A percentile compares a stretch with the other conserved stretches of the same genome.
These are phyloP conservation scores for Linnemannia hyalina DNA, from an alignment of 192 early-diverging fungal species.

Conservation along the genomic window DNA sequence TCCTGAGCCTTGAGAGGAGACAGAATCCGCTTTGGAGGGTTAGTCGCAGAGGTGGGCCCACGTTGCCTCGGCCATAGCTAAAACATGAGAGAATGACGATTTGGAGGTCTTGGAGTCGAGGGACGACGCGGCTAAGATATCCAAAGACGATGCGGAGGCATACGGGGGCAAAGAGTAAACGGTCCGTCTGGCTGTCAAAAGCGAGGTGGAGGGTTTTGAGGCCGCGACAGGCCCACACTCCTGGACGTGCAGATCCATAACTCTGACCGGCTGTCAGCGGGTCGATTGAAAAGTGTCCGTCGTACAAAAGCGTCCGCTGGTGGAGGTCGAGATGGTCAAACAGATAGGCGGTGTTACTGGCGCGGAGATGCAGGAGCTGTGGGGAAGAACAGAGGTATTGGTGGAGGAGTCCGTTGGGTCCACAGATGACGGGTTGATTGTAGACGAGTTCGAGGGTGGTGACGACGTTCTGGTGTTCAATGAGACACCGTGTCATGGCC, in stretches of 20 bases:
- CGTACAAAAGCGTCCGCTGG: not conserved
- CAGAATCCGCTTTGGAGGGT: not conserved
- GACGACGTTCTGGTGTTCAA: slow-evolving; percentile 1
- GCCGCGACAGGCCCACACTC: slow-evolving; percentile 1
- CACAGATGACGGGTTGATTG: not conserved
- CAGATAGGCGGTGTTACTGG: not conserved
- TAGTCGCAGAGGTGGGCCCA: not conserved
- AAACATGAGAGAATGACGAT: not conserved
- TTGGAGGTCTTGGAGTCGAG: not conserved
- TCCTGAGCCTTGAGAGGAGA: not conserved
- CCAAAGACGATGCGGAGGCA: slow-evolving; percentile 11
- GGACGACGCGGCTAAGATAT: not conserved
- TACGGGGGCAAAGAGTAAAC: not conserved
- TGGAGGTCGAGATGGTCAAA: slow-evolving; percentile 7
- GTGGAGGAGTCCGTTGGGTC: slow-evolving; percentile 2
- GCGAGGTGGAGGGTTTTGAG: not conserved
- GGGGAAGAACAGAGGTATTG: slow-evolving; percentile 21
- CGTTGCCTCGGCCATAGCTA: not conserved
- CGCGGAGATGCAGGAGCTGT: slow-evolving; percentile 3
- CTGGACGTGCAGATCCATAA: not conserved
- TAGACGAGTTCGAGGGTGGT: not conserved
- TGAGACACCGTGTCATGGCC: not conserved
- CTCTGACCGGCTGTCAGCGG: not conserved
- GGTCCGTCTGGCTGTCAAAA: slow-evolving; percentile 1
- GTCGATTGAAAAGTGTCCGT: not conserved